These are phyloP conservation scores for Trichoderma breve DNA, from an alignment of 2,329 filamentous ascomycete genomes.

Conservation along the genomic window DNA sequence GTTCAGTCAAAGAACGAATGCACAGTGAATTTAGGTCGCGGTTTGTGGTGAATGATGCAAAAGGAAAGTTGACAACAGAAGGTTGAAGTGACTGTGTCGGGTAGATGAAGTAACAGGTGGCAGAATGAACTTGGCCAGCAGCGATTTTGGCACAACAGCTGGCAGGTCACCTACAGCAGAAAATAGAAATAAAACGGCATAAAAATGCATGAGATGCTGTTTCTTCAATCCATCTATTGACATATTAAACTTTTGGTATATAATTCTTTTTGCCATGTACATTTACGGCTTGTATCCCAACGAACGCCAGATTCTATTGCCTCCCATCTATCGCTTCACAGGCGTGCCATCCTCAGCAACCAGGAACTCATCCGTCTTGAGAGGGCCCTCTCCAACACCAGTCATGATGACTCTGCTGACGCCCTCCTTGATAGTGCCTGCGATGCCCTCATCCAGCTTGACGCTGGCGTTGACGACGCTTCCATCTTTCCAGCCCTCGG, in stretches of 20 bases:
- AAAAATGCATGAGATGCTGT: neutral
- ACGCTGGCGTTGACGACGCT: constrained; percentile 52
- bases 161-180: neutral
- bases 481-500: constrained; percentile 70
- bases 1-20: neutral
- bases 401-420: constrained; percentile 90
- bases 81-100: neutral
- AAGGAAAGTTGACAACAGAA: neutral
- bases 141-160: neutral
- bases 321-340: constrained; percentile 31
- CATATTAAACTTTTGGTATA: neutral
- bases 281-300: neutral
- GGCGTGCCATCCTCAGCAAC: constrained; percentile 64
- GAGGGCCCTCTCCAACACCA: constrained; percentile 83
- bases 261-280: neutral
- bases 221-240: neutral
- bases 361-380: constrained; percentile 74
- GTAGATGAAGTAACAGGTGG: constrained; percentile 4
- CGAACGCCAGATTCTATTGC: neutral
- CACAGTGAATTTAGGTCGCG: neutral
- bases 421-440: constrained; percentile 68
- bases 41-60: neutral
- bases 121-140: neutral
- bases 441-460: constrained; percentile 63
- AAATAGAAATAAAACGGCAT: neutral